Evolutionary conservation across 2,329 filamentous ascomycete genomes (phyloP), one percentile per base, ranked within the genome.

Genomic region (Aspergillus flavus): DNA sequence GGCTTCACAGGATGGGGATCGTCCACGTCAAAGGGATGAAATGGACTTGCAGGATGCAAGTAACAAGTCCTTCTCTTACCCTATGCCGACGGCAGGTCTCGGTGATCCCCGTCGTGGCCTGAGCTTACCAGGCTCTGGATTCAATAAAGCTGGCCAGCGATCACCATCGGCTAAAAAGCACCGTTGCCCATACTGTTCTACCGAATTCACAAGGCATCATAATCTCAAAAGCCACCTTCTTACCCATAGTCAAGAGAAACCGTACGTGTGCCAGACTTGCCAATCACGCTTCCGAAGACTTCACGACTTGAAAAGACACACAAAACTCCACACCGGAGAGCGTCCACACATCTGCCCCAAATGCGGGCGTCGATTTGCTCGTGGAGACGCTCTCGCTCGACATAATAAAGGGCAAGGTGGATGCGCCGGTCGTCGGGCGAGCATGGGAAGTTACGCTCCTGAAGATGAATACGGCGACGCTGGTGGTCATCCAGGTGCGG

Each of bases 161-260:
- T 92, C 93, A 6, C 89, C 91, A 0, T 89, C 89, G 30, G 85
- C 87, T 58, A 97, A 97, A 81, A 94, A 95, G 73, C 94, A 99
- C 81, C 96, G 95, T 78, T 99, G 95, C 74, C 94, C 93, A 0
- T 97, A 96, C 77, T 99, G 95, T 83, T 88, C 93, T 45, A 97
- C 95, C 6, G 95, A 97, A 73, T 99, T 99, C 71, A 99, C 95
- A 32, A 88, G 95, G 52, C 95, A 98, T 75, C 95, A 98, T 76
- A 98, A 99, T 73, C 86, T 98, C 32, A 99, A 98, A 81, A 97
- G 93, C 70, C 95, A 99, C 80, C 86, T 99, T 62, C 87, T 99
- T 75, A 98, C 95, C 0, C 95, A 98, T 78, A 97, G 94, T 73
- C 94, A 99, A 83, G 95, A 99, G 78, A 99, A 99, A 79, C 95